Evolutionary conservation across 306 rosid genomes (phyloP), one percentile per base, ranked within the genome.

Genomic region (Cyamopsis tetragonoloba): DNA sequence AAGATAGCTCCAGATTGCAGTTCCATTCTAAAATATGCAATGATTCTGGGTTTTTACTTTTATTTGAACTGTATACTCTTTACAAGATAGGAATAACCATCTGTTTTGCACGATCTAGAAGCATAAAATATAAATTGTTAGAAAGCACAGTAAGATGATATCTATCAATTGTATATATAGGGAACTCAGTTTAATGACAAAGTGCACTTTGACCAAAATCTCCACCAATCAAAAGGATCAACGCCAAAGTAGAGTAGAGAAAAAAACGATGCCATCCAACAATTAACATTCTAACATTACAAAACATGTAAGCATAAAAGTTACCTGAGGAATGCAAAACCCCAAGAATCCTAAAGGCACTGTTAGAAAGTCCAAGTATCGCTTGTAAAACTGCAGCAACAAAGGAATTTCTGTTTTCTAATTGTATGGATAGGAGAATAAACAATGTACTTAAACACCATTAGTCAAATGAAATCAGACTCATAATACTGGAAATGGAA

Each of bases 241-340:
- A 18, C 47, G 27, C 9, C 30, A 9, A 58, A 70, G 31, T 31
- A 60, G 10, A 51, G 50, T 13, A 18, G 60, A 42, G 53, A 53
- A 37, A 24, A 64, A 62, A 60, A n/a, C n/a, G 28, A 55, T 54
- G 24, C 28, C 32, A 55, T 41, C 65, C 65, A 47, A 54, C 17
- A 69, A 51, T 23, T 32, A 38, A 19, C 39, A 43, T 37, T 38
- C 42, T 59, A 60, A 57, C 14, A 47, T 46, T 50, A 64, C 67
- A 66, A 37, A 71, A 41, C 15, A 55, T 41, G 23, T 9, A 19
- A 64, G 70, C 17, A 47, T 30, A 65, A 14, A 55, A 72, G 63
- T 62, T 88, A 93, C 98, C 97, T 93, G 93, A 53, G 98, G 98
- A 74, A 93, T 54, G 82, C 79, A 76, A 75, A 73, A 86, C 66